These are phyloP conservation scores for Eucalyptus decipiens DNA, from an alignment of 345 rosid species.

Conservation along the genomic window DNA sequence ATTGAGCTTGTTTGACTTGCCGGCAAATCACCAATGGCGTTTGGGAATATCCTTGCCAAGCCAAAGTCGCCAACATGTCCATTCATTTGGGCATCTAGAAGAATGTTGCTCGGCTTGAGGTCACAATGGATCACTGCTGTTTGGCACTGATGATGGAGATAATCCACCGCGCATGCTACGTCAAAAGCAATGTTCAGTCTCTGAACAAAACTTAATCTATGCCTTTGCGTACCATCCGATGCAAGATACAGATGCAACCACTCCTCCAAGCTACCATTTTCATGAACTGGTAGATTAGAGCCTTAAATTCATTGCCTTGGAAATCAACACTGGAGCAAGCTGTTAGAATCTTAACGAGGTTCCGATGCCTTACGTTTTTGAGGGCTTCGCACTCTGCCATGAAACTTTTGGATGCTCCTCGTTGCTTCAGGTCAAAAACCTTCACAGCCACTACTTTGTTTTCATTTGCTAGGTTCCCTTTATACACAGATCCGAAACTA, in stretches of 20 bases:
- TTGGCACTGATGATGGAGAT: background rate
- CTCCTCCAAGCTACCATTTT: slow-evolving; percentile 8
- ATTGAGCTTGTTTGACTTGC: background rate
- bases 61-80: slow-evolving; percentile 1
- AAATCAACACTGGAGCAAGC: background rate
- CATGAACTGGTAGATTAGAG: background rate
- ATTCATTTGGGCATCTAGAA: background rate
- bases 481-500: background rate
- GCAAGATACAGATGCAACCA: background rate
- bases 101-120: slow-evolving; percentile 5
- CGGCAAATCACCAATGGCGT: background rate
- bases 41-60: background rate
- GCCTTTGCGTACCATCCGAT: background rate
- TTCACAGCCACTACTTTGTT: background rate
- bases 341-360: background rate
- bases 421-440: background rate
- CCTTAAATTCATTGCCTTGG: slow-evolving; percentile 5
- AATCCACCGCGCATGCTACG: background rate
- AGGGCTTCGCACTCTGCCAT: background rate
- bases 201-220: background rate
- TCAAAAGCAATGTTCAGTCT: slow-evolving; percentile 1
- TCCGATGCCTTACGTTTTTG: background rate
- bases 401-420: slow-evolving; percentile 2
- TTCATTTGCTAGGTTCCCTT: background rate
- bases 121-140: slow-evolving; percentile 6